Conservation (phyloP, 2,329 filamentous ascomycete genomes). For the Diaporthe sp. region DNA sequence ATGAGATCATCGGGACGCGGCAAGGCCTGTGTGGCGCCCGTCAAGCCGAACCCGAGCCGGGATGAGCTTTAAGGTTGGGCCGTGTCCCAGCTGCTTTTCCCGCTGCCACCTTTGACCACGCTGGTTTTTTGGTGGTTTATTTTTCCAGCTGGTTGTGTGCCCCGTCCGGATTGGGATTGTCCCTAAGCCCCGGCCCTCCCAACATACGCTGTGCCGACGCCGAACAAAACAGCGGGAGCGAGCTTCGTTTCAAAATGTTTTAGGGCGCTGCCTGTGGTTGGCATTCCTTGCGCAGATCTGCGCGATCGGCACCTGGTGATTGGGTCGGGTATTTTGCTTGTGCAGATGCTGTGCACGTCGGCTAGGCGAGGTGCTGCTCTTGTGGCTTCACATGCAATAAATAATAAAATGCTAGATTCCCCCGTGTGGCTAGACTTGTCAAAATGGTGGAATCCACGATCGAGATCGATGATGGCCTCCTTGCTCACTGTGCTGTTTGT, state of each 20-base stretch:
- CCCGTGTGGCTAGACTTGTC: background rate
- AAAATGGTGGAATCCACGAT: background rate
- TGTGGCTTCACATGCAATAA: conserved; percentile 24
- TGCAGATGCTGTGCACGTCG: conserved; percentile 2
- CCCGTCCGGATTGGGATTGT: conserved; percentile 14
- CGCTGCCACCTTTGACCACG: background rate
- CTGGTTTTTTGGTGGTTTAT: background rate
- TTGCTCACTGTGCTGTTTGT: background rate
- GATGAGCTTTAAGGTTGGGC: background rate
- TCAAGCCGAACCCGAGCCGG: conserved; percentile 16
- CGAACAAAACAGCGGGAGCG: conserved; percentile 15
- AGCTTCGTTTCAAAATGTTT: conserved; percentile 20
- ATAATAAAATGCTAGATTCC: background rate
- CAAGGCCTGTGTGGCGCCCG: conserved; percentile 14
- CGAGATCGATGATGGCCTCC: conserved; percentile 4
- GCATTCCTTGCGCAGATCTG: conserved; percentile 23
- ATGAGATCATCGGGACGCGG: conserved; percentile 16
- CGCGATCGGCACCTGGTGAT: conserved; percentile 27
- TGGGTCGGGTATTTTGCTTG: conserved; percentile 12
- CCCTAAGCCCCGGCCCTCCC: background rate
- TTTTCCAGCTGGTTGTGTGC: background rate
- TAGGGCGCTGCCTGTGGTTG: conserved; percentile 9
- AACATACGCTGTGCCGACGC: background rate
- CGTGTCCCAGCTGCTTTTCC: background rate
- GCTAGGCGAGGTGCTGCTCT: background rate